Base-by-base conservation (phyloP, 2,329 filamentous ascomycete species). In the Aspergillus calidoustus region DNA sequence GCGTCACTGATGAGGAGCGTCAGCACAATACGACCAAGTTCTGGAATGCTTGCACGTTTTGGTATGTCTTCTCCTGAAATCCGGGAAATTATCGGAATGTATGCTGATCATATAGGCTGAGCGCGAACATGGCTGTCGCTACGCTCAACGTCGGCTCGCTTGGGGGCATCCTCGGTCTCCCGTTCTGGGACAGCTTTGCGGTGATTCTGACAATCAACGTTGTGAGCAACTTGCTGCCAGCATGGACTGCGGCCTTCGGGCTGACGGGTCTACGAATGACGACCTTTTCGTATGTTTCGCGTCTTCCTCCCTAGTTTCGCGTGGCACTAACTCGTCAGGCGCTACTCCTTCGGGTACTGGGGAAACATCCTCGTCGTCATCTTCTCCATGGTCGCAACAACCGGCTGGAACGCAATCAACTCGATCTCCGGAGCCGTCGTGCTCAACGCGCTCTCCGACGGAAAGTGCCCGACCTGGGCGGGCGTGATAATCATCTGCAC, bases 301-400 rank as follows among this genome's bases (percentile, higher is more conserved):
- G 3, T 25, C n/a, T 17, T 9, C 13, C n/a, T 31, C 31, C 19
- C 1, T 2, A 49, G 2, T 41, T 6, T 41, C 2, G 11, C 3
- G 19, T 17, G 6, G 13, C 23, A 34, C 38, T 28, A 28, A 48
- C 51, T 51, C 11, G 41, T 19, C 22, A 74, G 72, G 15, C 68
- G 76, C 38, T 77, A 76, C 60, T 77, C 75, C 3, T 78, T 77
- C 60, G 75, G 75, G 44, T 77, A 76, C 41, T 78, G 74, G 74
- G 74, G 75, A 3, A 77, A 76, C 34, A 65, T 77, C 19, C 68
- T 76, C 3, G 73, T 77, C 3, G 73, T 78, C 0, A 48, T 77
- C 25, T 77, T 77, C 60, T 76, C 73, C 3, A 77, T 77, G 70
- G 63, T 77, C 19, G 71, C 72, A 44, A 77, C 75, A 22, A 77